Base-by-base conservation (phyloP, 2,329 filamentous ascomycete species). In the Didymella segeticola region DNA sequence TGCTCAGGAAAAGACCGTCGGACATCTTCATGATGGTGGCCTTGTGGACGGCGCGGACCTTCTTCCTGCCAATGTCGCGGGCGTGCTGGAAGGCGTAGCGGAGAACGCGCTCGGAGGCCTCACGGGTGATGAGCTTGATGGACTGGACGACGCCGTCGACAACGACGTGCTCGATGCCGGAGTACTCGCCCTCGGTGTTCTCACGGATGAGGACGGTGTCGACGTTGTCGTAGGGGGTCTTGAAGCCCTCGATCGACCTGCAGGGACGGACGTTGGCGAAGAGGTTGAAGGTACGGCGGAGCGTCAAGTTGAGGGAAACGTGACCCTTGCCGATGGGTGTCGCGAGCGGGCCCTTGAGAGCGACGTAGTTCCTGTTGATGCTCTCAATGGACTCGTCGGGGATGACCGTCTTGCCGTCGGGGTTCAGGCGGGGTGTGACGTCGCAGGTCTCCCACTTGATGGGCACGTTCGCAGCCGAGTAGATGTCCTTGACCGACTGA, bases 1-100 rank as follows among this genome's bases (percentile, higher is more conserved):
- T 91, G 78, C 85, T 90, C 68, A 99, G 86, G 88, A 99, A 99
- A 59, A 99, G 90, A 81, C 95, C 95, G 78, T 99, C 95, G 75
- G 89, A 93, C 91, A 97, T 96, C 88, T 99, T 99, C 95, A 99
- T 99, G 83, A 99, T 99, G 75, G 95, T 98, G 77, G 95, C 95
- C 87, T 99, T 99, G 89, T 99, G 95, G 62, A 98, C 93, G 56
- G 92, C 93, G 74, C 93, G 91, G 72, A 98, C 93, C 89, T 97
- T 97, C 77, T 87, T 93, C 83, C 91, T 90, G 80, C 93, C 92
- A 73, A 97, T 89, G 69, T 91, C 86, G 79, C 95, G 85, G 68
- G 95, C 95, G 77, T 99, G 92, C 82, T 99, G 93, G 88, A 99
- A 99, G 71, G 96, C 95, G 78, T 92, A 99, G 75, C 93, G 89